phyloP scores from a whole-genome alignment of 1,284 basidiomycete species.

The Ceraceosorus guamensis region DNA sequence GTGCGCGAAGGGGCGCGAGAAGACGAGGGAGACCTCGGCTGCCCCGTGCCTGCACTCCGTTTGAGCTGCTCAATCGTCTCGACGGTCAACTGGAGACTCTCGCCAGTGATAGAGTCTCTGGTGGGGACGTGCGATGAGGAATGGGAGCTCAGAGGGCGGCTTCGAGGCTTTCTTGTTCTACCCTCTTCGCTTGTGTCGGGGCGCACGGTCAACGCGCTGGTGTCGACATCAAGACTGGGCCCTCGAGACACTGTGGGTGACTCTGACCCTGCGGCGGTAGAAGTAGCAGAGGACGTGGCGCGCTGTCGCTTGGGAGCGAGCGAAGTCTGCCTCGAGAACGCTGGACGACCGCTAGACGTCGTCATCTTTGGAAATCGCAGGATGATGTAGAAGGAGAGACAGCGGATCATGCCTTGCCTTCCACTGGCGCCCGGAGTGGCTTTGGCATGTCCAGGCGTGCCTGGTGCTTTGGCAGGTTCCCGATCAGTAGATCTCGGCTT shows the following conservation, averaged over 20 bases:
- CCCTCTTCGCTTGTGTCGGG: too few species aligned
- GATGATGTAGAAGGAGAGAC: conserved; percentile 34
- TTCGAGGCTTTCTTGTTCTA: too few species aligned
- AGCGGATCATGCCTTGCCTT: conserved; percentile 26
- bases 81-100: not conserved
- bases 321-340: conserved; percentile 11
- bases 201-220: not conserved
- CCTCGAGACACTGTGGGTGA: not conserved
- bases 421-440: conserved; percentile 21
- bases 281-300: conserved; percentile 3
- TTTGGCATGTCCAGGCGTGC: conserved; percentile 19
- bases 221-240: not conserved
- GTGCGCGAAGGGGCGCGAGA: conserved; percentile 22
- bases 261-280: not conserved
- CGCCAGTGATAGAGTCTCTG: not conserved
- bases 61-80: not conserved
- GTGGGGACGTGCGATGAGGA: not conserved
- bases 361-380: conserved; percentile 30
- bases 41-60: not conserved
- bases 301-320: not conserved
- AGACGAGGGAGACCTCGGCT: conserved; percentile 6
- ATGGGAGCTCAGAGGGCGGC: too few species aligned
- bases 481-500: conserved; percentile 12
- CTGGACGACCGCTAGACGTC: conserved; percentile 14
- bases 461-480: conserved; percentile 14